Conservation (phyloP, 768 basidiomycete species). For the Clavaria fumosa region DNA sequence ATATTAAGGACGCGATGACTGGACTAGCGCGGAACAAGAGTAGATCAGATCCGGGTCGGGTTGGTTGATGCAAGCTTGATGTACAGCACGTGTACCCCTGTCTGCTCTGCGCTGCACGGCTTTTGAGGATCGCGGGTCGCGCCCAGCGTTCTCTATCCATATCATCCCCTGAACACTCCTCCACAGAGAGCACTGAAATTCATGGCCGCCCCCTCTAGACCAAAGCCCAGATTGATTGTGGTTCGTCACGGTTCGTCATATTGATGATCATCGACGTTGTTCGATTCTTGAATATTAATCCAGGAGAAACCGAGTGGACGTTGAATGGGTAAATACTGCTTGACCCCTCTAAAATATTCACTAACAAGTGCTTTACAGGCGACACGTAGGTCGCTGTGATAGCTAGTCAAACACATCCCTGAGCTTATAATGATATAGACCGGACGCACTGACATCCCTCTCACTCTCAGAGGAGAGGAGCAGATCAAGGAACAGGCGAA, state of each 20-base stretch:
- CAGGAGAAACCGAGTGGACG: slow-evolving; percentile 93
- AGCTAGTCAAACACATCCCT: slow-evolving; percentile 5
- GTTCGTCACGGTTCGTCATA: slow-evolving; percentile 53
- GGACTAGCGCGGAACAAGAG: too few relatives aligned
- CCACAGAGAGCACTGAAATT: too few relatives aligned
- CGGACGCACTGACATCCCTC: slow-evolving; percentile 74
- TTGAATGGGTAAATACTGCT: slow-evolving; percentile 47
- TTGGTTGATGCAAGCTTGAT: too few relatives aligned
- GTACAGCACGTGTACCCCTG: too few relatives aligned
- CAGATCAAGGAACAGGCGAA: slow-evolving; percentile 51
- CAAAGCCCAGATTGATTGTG: slow-evolving; percentile 63
- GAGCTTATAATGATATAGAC: slow-evolving; percentile 35
- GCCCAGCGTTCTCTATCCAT: too few relatives aligned
- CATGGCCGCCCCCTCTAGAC: slow-evolving; percentile 24
- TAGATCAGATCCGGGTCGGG: too few relatives aligned
- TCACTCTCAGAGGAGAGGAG: slow-evolving; percentile 61
- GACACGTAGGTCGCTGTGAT: slow-evolving; percentile 34
- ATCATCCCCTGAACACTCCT: too few relatives aligned
- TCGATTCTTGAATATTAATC: not conserved
- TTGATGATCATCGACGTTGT: not conserved
- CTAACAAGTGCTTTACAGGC: slow-evolving; percentile 22
- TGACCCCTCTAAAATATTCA: not conserved
- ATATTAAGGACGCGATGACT: too few relatives aligned
- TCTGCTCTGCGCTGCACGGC: too few relatives aligned
- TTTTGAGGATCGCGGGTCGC: too few relatives aligned